Percentiles rank a stretch among this genome's conserved stretches.
phyloP scores from a whole-genome alignment of 345 rosid species.

The Acer campestre region DNA sequence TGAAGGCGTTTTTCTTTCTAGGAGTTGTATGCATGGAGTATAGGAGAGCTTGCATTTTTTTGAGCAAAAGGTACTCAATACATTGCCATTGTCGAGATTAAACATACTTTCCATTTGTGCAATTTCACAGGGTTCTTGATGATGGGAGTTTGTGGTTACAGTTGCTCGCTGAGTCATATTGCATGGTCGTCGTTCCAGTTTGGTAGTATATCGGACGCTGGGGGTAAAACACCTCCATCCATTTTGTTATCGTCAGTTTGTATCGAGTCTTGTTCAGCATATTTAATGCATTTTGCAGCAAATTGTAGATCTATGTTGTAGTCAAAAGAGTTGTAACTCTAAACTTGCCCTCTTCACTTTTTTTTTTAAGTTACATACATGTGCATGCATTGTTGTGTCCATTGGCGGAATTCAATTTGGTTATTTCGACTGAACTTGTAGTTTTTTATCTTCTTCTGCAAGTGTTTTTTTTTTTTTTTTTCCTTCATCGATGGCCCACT shows the following conservation, averaged over 20 bases:
- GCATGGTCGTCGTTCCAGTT: background rate
- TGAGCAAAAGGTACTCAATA: constrained; percentile 7
- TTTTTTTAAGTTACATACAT: background rate
- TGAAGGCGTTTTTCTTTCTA: background rate
- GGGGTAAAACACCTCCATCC: background rate
- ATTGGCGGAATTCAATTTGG: constrained; percentile 2
- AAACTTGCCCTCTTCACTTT: background rate
- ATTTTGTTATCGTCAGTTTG: constrained; percentile 2
- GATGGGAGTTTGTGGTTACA: constrained; percentile 9
- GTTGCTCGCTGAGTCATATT: background rate
- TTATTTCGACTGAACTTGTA: background rate
- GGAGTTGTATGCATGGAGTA: background rate
- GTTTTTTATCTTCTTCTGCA: background rate
- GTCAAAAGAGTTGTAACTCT: constrained; percentile 11
- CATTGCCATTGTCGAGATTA: background rate
- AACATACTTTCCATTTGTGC: constrained; percentile 1
- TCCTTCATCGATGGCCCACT: background rate
- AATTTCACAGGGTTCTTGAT: background rate
- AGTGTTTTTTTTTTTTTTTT: background rate
- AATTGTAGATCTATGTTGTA: constrained; percentile 15
- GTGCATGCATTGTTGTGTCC: constrained; percentile 6
- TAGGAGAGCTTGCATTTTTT: constrained; percentile 14
- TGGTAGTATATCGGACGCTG: constrained; percentile 2
- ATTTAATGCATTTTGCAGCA: constrained; percentile 8
- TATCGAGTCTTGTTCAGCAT: background rate